Evolutionary conservation across 805 yeast genomes (phyloP).

Genomic region (Metschnikowia koreensis): DNA sequence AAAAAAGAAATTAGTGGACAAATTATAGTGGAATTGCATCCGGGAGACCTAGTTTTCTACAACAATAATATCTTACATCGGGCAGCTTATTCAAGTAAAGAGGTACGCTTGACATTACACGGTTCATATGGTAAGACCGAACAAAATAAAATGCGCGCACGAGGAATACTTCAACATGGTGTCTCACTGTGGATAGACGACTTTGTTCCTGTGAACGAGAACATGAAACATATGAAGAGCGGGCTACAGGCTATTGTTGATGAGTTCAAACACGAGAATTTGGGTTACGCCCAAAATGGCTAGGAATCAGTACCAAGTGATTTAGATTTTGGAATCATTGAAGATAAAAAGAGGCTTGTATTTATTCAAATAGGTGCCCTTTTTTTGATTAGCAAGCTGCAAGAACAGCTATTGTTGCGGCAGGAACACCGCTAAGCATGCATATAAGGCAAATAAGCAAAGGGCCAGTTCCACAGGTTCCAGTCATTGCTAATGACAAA

Average conservation of each 20-base stretch:
- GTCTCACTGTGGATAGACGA: constrained; percentile 46
- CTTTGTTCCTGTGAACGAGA: constrained; percentile 30
- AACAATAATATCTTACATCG: constrained; percentile 51
- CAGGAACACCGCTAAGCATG: too few relatives aligned
- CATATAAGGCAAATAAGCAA: too few relatives aligned
- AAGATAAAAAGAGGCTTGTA: too few relatives aligned
- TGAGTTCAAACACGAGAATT: constrained; percentile 31
- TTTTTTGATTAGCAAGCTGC: too few relatives aligned
- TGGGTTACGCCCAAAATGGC: constrained; percentile 42
- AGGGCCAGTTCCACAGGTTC: too few relatives aligned
- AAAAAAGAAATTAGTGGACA: constrained; percentile 40
- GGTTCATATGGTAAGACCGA: constrained; percentile 49
- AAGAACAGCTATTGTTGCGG: too few relatives aligned
- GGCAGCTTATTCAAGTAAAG: constrained; percentile 39
- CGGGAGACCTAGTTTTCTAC: constrained; percentile 53
- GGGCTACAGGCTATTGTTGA: constrained; percentile 30
- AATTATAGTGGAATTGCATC: constrained; percentile 39
- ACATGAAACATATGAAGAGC: constrained; percentile 27
- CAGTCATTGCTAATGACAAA: too few relatives aligned
- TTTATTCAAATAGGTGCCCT: too few relatives aligned
- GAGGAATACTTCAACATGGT: constrained; percentile 54
- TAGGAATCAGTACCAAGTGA: constrained; percentile 4
- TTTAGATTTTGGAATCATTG: too few relatives aligned
- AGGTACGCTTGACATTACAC: constrained; percentile 45
- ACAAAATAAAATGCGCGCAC: constrained; percentile 43